Evolutionary conservation across 208 protist species (phyloP).

Genomic region (Crithidia bombi): DNA sequence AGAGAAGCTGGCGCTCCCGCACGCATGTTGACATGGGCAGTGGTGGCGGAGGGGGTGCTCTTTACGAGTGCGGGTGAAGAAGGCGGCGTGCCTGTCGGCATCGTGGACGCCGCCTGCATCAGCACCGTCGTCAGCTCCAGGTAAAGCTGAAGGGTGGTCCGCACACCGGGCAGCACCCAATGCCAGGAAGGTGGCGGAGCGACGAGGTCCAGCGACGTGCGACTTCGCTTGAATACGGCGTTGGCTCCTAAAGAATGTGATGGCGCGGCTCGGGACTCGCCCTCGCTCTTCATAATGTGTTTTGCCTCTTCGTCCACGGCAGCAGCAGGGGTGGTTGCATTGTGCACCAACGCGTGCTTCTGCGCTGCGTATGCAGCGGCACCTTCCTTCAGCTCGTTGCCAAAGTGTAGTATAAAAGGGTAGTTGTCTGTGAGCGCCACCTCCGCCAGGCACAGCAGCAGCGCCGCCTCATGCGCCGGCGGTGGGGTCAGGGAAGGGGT

Average conservation of each 20-base stretch:
- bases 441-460: conserved; percentile 30
- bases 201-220: not conserved
- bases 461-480: conserved; percentile 11
- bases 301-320: not conserved
- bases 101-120: conserved; percentile 25
- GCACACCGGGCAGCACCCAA: conserved; percentile 37
- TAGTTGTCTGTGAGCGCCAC: conserved; percentile 26
- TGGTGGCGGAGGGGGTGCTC: too few species aligned
- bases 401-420: conserved; percentile 12
- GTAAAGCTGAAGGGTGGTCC: conserved; percentile 33
- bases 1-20: not conserved
- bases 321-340: not conserved
- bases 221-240: not conserved
- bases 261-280: too few species aligned
- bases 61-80: not conserved
- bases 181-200: conserved; percentile 13
- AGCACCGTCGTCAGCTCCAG: conserved; percentile 24
- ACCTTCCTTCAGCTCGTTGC: not conserved
- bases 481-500: not conserved
- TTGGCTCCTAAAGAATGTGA: too few species aligned
- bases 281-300: not conserved
- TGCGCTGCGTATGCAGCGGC: not conserved
- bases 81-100: conserved; percentile 7
- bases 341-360: not conserved
- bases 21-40: too few species aligned